Conservation (phyloP, 2,329 filamentous ascomycete species). For the Trichoderma sp. region DNA sequence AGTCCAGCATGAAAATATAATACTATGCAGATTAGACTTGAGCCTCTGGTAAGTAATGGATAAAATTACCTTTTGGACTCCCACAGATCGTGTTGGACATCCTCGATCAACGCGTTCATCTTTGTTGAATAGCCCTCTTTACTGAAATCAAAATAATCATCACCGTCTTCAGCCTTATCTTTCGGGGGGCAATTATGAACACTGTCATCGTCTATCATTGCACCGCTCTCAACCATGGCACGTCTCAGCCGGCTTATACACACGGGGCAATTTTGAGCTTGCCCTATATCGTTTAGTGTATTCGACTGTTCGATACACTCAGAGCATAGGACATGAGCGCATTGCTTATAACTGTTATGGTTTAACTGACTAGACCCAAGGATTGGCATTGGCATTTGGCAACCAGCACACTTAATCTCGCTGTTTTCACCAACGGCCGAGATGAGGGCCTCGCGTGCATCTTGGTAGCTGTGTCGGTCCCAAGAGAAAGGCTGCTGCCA, state of each 20-base stretch:
- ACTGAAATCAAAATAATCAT: constrained; percentile 29
- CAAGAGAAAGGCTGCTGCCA: constrained; percentile 45
- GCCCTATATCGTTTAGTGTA: constrained; percentile 21
- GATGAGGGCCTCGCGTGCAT: constrained; percentile 34
- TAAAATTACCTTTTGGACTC: constrained; percentile 1
- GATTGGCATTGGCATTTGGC: constrained; percentile 31
- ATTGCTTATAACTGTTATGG: constrained; percentile 26
- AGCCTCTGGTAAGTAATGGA: constrained; percentile 18
- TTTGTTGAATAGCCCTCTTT: constrained; percentile 32
- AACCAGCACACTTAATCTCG: constrained; percentile 30
- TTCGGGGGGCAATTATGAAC: background rate
- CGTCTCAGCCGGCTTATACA: background rate
- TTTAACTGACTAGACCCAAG: background rate
- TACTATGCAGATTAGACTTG: constrained; percentile 29
- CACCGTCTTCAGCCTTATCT: background rate
- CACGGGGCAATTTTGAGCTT: background rate
- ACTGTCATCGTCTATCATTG: background rate
- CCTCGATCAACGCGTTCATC: constrained; percentile 32
- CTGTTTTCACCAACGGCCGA: constrained; percentile 24
- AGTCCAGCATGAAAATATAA: constrained; percentile 48
- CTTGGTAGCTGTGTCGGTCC: constrained; percentile 23
- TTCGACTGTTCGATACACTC: constrained; percentile 27
- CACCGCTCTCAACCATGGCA: background rate
- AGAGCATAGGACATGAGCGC: constrained; percentile 33
- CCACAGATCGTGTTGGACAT: constrained; percentile 26